Base-by-base conservation (phyloP, 1,139 yeast genomes). In the Pichia sp. region DNA sequence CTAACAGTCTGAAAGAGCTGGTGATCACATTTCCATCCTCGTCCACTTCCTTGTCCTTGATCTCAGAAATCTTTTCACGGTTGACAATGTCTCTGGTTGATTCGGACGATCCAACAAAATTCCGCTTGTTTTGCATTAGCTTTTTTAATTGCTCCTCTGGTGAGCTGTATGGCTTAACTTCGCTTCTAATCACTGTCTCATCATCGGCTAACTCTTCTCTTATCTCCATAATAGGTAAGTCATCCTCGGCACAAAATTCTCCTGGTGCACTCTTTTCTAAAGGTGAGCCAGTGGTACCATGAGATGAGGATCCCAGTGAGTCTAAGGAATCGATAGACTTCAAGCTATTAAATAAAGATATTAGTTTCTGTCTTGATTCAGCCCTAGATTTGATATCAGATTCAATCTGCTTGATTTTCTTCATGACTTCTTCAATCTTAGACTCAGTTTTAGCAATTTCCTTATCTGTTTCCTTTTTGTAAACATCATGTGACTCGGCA, bases 201-300 rank as follows among this genome's bases (percentile, higher is more conserved):
- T 82, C 77, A 1, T 83, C 94, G 55, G 87, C 96, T 29, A 88
- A 59, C 38, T 82, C 87, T 53, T 88, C 96, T 35, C 79, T 69
- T 17, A 87, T 87, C 40, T 87, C 96, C 78, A 87, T 77, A 14
- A 77, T 58, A 0, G 85, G 86, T 4, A 77, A 53, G 9, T 25
- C 30, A 9, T 20, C 18, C 6, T n/a, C n/a, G n/a, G n/a, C n/a
- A n/a, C n/a, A n/a, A n/a, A 77, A 54, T 13, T 27, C 32, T 5
- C 16, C 20, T 4, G 15, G 9, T 13, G n/a, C 6, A 13, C 9
- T 23, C 13, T 21, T n/a, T 13, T 27, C 18, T 16, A 16, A 23
- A 8, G 17, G 12, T 6, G 20, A n/a, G 6, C 11, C n/a, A n/a
- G n/a, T n/a, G n/a, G n/a, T n/a, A n/a, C n/a, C n/a, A n/a, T n/a